These are phyloP conservation scores for Collybia nuda DNA, from an alignment of 768 basidiomycete genomes.

Conservation along the genomic window DNA sequence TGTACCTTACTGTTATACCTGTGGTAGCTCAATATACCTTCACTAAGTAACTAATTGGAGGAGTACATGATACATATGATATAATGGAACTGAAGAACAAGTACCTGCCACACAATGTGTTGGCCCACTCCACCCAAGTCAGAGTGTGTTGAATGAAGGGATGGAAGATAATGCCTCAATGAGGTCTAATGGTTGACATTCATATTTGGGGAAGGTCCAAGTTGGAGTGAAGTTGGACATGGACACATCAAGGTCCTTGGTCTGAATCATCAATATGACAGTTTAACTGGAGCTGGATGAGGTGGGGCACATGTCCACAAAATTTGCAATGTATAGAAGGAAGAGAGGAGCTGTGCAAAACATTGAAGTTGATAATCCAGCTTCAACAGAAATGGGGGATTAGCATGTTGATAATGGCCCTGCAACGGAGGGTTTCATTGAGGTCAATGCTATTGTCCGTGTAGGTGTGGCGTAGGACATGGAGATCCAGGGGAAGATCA, in stretches of 20 bases:
- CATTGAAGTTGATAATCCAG: conserved; percentile 16
- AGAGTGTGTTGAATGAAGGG: neutral
- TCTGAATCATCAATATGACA: conserved; percentile 12
- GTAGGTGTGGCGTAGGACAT: conserved; percentile 10
- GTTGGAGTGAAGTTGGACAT: neutral
- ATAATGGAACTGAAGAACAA: no score
- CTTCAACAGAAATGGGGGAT: conserved; percentile 14
- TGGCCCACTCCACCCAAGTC: no score
- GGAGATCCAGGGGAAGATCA: conserved; percentile 11
- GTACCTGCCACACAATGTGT: no score
- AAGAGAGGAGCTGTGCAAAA: conserved; percentile 17
- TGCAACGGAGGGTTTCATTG: conserved; percentile 10
- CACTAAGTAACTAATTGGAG: no score
- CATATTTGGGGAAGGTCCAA: neutral
- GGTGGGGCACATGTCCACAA: neutral
- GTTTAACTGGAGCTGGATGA: conserved; percentile 9
- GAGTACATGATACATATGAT: no score
- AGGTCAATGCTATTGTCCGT: conserved; percentile 6
- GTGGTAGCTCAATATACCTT: no score
- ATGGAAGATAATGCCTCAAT: neutral
- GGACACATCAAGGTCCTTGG: neutral
- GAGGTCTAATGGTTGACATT: neutral
- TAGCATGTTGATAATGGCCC: conserved; percentile 13
- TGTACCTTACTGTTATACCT: no score
- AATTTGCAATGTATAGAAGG: conserved; percentile 13